Evolutionary conservation across 345 rosid genomes (phyloP), one percentile per base, ranked within the genome.

Genomic region (Hypericum androsaemum): DNA sequence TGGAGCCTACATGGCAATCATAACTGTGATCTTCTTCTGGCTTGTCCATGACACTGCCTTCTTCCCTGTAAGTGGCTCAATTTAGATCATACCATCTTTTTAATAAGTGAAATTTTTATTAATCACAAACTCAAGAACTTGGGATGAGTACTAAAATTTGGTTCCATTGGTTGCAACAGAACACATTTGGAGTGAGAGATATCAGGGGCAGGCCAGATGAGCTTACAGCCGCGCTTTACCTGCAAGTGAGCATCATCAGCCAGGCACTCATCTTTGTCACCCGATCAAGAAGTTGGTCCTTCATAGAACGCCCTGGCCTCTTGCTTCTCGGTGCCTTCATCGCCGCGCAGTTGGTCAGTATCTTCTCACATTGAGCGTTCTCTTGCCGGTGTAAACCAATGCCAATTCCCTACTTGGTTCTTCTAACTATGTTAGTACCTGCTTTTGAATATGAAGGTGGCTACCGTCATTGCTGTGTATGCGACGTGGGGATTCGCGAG

Each of bases 211-310:
- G 62, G 1, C 57, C 16, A 1, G 73, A 79, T 22, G 72, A 79
- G 71, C 79, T 86, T 43, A 74, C 81, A 36, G 79, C 95, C 43
- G 95, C 88, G 59, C 61, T 86, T 7, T 86, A 86, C 70, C 86
- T 86, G 56, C 95, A 86, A 76, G 95, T 86, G 46, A 86, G 95
- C 75, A 83, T 79, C 48, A 77, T 86, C 58, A 86, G 95, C 59
- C 95, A 82, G 63, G 95, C 95, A 22, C 90, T 86, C 47, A 86
- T 86, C 65, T 86, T 83, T 44, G 95, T 86, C 32, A 86, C 95
- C 7, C 67, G 95, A 56, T 80, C 92, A 15, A 71, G 95, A 52
- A 71, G 92, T 65, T 83, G 92, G 92, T 86, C 95, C 48, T 83
- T 67, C 16, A 14, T 72, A 3, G 95, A 86, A 38, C 71, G 84